Base-by-base conservation (phyloP, 2,329 filamentous ascomycete species). In the Paramyrothecium roridum region DNA sequence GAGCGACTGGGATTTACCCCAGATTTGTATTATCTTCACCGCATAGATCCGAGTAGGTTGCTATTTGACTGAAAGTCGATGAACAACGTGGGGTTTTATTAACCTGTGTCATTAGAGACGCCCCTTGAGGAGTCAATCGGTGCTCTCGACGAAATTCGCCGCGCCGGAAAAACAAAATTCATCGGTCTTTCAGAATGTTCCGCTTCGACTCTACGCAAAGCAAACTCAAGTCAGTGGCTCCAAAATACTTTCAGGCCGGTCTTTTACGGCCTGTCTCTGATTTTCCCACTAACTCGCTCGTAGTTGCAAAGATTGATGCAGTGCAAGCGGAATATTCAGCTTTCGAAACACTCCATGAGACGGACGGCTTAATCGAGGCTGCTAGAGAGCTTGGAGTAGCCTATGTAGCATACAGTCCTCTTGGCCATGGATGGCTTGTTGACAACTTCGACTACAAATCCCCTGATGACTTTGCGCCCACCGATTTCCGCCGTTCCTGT, bases 171-270 rank as follows among this genome's bases (percentile, higher is more conserved):
- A 63, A 77, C 76, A 17, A 78, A 77, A 62, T 78, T 77, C 52
- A 79, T 79, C 51, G 77, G 76, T 13, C 67, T 80, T 1, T 78
- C 75, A 0, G 77, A 79, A 54, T 78, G 76, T 57, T 79, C 76
- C 2, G 75, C 75, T 0, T 63, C 63, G 2, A 79, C 76, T 0
- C 59, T 79, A 6, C 72, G 74, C 21, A 76, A 75, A 54, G 77
- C 76, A 1, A 73, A 76, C 53, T 72, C 73, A 1, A 76, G 75
- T 77, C 48, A 47, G 67, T 61, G 16, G 37, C 7, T 43, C n/a
- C 37, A 8, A 16, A 6, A 43, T 6, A 43, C 7, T 13, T 13
- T 17, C 16, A 19, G 4, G 6, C 37, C 37, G 16, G 16, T 17
- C 6, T 43, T 43, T 43, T 13, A 19, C 6, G 4, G n/a, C 37